Conservation (phyloP, 2,329 filamentous ascomycete species). For the Colletotrichum sp. region DNA sequence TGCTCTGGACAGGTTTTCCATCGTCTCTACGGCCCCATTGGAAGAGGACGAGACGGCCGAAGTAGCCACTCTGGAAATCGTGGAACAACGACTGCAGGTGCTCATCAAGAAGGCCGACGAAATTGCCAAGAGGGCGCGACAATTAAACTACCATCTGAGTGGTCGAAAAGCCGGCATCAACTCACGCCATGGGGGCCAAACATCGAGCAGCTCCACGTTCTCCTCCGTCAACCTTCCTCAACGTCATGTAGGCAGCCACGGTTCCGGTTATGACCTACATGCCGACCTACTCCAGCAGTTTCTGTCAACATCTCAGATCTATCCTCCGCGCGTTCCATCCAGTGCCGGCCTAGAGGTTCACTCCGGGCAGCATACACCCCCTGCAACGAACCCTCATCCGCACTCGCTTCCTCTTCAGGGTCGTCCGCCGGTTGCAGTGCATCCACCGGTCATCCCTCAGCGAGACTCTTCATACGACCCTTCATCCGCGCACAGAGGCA, state of each 20-base stretch:
- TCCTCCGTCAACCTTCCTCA: conserved; percentile 36
- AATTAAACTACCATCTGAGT: conserved; percentile 82
- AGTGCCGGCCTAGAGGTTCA: conserved; percentile 23
- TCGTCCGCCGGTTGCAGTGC: conserved; percentile 27
- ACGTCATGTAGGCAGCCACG: conserved; percentile 26
- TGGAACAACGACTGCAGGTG: conserved; percentile 78
- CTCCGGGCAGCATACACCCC: conserved; percentile 28
- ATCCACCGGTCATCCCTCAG: conserved; percentile 32
- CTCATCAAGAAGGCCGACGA: conserved; percentile 84
- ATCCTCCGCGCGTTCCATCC: conserved; percentile 16
- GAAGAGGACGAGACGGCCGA: conserved; percentile 88
- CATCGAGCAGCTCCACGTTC: conserved; percentile 40
- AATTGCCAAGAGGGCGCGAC: conserved; percentile 65
- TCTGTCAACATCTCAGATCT: conserved; percentile 28
- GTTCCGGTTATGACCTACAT: conserved; percentile 52
- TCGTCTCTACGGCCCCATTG: conserved; percentile 81
- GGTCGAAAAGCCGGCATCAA: conserved; percentile 77
- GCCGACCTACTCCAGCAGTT: conserved; percentile 63
- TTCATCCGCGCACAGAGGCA: conserved; percentile 43
- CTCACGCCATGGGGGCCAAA: conserved; percentile 57
- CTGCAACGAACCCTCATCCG: conserved; percentile 27
- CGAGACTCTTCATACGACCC: conserved; percentile 30
- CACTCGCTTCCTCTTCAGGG: conserved; percentile 28
- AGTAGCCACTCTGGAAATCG: conserved; percentile 80
- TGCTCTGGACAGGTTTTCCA: conserved; percentile 73